A percentile compares a stretch with the other conserved stretches of the same genome.
Evolutionary conservation across 1,284 basidiomycete species (phyloP).

Genomic region (Marasmius fiardii): DNA sequence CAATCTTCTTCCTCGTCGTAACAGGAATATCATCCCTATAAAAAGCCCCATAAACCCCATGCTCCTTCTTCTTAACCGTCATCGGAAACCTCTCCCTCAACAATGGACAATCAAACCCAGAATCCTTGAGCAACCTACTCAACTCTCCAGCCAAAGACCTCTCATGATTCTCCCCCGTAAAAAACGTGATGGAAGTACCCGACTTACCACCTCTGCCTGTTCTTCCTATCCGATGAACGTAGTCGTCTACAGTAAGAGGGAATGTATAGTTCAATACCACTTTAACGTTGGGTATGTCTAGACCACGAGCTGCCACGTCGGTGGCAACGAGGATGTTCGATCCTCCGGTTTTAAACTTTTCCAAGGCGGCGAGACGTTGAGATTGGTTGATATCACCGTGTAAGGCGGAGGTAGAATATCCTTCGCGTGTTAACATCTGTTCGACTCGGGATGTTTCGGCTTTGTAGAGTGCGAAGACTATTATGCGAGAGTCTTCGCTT

Average conservation of each 20-base stretch:
- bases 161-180: slow-evolving; percentile 88
- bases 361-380: slow-evolving; percentile 83
- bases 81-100: slow-evolving; percentile 89
- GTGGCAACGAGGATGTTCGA: slow-evolving; percentile 90
- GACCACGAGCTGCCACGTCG: slow-evolving; percentile 94
- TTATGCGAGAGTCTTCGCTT: slow-evolving; percentile 67
- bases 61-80: slow-evolving; percentile 96
- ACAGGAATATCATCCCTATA: slow-evolving; percentile 78
- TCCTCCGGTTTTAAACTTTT: slow-evolving; percentile 89
- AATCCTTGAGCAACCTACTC: slow-evolving; percentile 88
- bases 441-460: slow-evolving; percentile 94
- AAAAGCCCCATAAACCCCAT: slow-evolving; percentile 82
- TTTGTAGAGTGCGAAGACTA: slow-evolving; percentile 98
- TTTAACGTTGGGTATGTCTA: slow-evolving; percentile 96
- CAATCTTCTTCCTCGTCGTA: slow-evolving; percentile 84
- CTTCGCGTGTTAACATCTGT: slow-evolving; percentile 72
- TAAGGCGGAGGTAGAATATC: slow-evolving; percentile 84
- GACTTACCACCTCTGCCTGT: slow-evolving; percentile 93
- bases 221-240: slow-evolving; percentile 96
- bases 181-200: slow-evolving; percentile 96
- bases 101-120: slow-evolving; percentile 71
- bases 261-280: slow-evolving; percentile 96
- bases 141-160: slow-evolving; percentile 90
- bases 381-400: slow-evolving; percentile 93
- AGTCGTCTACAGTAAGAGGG: slow-evolving; percentile 94